Evolutionary conservation across 2,329 filamentous ascomycete genomes (phyloP).

Genomic region (Exserohilum turcica): DNA sequence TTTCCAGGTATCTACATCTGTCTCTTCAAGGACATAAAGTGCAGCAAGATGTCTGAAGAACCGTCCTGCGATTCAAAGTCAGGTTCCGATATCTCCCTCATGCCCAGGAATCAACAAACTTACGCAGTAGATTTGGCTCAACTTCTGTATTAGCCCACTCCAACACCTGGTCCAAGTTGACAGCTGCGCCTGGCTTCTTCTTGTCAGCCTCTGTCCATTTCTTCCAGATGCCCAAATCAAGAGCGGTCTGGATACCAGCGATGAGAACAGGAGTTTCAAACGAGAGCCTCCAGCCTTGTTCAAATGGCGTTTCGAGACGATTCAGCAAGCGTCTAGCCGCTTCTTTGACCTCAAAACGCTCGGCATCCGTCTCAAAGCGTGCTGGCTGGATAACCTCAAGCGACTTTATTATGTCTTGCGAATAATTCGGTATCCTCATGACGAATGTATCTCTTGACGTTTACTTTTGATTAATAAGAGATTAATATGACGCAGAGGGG

Average conservation of each 20-base stretch:
- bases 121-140: constrained; percentile 6
- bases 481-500: too few relatives aligned
- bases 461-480: not conserved
- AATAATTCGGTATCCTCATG: not conserved
- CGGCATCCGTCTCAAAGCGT: not conserved
- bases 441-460: not conserved
- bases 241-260: constrained; percentile 1
- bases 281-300: constrained; percentile 6
- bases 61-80: not conserved
- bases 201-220: constrained; percentile 7
- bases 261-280: constrained; percentile 5
- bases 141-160: constrained; percentile 3
- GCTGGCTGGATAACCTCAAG: not conserved
- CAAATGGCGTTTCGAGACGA: constrained; percentile 9
- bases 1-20: constrained; percentile 5
- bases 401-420: not conserved
- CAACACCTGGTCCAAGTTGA: constrained; percentile 1
- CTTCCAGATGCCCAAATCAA: constrained; percentile 7
- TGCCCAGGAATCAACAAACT: not conserved
- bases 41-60: constrained; percentile 5
- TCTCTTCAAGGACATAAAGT: constrained; percentile 5
- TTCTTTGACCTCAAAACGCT: constrained; percentile 8
- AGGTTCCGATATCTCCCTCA: not conserved
- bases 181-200: not conserved
- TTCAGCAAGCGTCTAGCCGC: constrained; percentile 3